These are phyloP conservation scores for apple (Malus domestica) DNA, from an alignment of 306 rosid genomes.

Conservation along the genomic window DNA sequence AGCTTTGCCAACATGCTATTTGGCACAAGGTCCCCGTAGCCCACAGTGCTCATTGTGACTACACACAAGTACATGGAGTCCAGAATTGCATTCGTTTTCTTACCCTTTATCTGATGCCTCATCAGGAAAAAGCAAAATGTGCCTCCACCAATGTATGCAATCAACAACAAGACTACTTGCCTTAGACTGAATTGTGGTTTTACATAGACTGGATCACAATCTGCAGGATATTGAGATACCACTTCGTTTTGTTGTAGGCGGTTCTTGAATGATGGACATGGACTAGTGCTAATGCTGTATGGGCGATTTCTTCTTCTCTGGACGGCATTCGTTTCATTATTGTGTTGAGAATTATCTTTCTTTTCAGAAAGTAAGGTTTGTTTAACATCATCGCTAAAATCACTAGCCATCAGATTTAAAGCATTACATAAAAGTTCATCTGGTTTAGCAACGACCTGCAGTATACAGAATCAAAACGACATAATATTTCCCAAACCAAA, in stretches of 20 bases:
- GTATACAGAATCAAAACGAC: not conserved
- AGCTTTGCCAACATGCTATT: conserved; percentile 49
- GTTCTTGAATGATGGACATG: conserved; percentile 24
- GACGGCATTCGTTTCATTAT: conserved; percentile 30
- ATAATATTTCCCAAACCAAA: not conserved
- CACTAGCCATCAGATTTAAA: conserved; percentile 41
- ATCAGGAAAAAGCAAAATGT: conserved; percentile 58
- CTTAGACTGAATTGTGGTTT: conserved; percentile 34
- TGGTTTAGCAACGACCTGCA: not conserved
- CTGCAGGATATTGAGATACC: conserved; percentile 1
- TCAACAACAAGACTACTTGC: conserved; percentile 33
- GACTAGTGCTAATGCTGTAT: not conserved
- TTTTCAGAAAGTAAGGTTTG: conserved; percentile 43
- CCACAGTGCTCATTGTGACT: conserved; percentile 87
- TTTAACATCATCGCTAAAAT: conserved; percentile 32
- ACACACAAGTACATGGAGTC: conserved; percentile 79
- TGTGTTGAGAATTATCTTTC: conserved; percentile 22
- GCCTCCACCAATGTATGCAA: conserved; percentile 56
- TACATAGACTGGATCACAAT: not conserved
- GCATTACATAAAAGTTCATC: not conserved
- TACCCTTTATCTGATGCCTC: conserved; percentile 48
- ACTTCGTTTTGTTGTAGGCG: conserved; percentile 17
- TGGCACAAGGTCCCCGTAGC: conserved; percentile 89
- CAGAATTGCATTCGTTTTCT: conserved; percentile 51
- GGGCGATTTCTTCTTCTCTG: conserved; percentile 35